These are phyloP conservation scores for Ceratocystis variospora DNA, from an alignment of 2,329 filamentous ascomycete species.

Conservation along the genomic window DNA sequence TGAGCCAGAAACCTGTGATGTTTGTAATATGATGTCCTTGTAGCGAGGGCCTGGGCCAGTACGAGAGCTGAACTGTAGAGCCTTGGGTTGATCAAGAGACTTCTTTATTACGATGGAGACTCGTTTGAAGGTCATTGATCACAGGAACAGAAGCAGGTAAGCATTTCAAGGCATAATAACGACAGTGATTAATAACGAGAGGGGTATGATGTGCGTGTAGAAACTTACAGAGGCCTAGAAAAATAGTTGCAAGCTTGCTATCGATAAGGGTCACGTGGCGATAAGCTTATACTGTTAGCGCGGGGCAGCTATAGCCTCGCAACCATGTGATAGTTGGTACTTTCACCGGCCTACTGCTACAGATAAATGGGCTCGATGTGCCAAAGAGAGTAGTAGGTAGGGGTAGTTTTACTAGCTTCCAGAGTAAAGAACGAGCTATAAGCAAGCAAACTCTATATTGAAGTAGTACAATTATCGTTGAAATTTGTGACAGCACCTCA, in stretches of 20 bases:
- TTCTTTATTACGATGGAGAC: not conserved
- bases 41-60: not conserved
- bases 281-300: not conserved
- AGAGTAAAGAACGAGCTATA: too few relatives aligned
- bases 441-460: too few relatives aligned
- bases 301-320: not conserved
- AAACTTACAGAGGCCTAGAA: not conserved
- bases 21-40: not conserved
- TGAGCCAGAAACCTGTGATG: not conserved
- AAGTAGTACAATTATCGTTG: too few relatives aligned
- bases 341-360: not conserved
- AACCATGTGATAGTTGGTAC: not conserved
- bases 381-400: too few relatives aligned
- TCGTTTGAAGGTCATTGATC: slow-evolving; percentile 9
- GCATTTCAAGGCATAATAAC: not conserved
- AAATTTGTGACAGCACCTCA: too few relatives aligned
- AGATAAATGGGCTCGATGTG: too few relatives aligned
- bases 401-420: too few relatives aligned
- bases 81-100: not conserved
- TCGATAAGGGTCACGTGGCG: slow-evolving; percentile 1
- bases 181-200: too few relatives aligned
- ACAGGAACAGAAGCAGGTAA: not conserved
- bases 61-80: not conserved
- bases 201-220: not conserved
- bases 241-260: not conserved